These are phyloP conservation scores for Xylaria sp. DNA, from an alignment of 2,329 filamentous ascomycete species.

Conservation along the genomic window DNA sequence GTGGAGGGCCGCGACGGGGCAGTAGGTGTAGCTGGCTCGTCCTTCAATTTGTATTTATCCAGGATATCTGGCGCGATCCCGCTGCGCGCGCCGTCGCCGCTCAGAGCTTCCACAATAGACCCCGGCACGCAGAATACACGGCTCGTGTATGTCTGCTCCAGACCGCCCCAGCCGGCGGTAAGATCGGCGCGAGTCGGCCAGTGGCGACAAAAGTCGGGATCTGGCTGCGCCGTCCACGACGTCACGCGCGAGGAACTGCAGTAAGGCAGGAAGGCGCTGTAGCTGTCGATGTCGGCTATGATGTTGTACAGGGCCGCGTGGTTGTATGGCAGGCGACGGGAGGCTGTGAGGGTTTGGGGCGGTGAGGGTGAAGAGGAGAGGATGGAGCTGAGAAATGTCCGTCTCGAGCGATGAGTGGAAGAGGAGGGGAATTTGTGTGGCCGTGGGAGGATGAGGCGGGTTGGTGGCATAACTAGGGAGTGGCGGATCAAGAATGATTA, in stretches of 20 bases:
- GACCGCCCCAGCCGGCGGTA: constrained; percentile 81
- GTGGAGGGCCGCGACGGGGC: no score
- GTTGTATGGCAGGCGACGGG: constrained; percentile 78
- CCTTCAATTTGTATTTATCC: constrained; percentile 34
- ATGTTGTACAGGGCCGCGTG: constrained; percentile 75
- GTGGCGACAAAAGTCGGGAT: constrained; percentile 45
- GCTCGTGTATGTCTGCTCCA: constrained; percentile 84
- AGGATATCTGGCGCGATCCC: constrained; percentile 46
- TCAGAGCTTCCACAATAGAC: constrained; percentile 75
- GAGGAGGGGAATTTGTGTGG: constrained; percentile 21
- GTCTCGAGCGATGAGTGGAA: not conserved
- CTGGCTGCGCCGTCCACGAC: constrained; percentile 62
- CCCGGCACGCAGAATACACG: constrained; percentile 78
- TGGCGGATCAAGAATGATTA: not conserved
- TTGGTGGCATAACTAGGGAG: constrained; percentile 25
- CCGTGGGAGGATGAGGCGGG: constrained; percentile 15
- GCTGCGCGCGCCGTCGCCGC: constrained; percentile 61
- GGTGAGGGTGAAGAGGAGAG: constrained; percentile 32
- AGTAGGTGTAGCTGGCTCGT: constrained; percentile 16
- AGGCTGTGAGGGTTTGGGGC: constrained; percentile 71
- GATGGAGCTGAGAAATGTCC: constrained; percentile 41
- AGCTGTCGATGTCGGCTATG: constrained; percentile 86
- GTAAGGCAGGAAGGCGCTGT: constrained; percentile 89
- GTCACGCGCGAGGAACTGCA: constrained; percentile 81
- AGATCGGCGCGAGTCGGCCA: constrained; percentile 80